Evolutionary conservation across 805 yeast genomes (phyloP).

Genomic region (Cyberlindnera maclurae): DNA sequence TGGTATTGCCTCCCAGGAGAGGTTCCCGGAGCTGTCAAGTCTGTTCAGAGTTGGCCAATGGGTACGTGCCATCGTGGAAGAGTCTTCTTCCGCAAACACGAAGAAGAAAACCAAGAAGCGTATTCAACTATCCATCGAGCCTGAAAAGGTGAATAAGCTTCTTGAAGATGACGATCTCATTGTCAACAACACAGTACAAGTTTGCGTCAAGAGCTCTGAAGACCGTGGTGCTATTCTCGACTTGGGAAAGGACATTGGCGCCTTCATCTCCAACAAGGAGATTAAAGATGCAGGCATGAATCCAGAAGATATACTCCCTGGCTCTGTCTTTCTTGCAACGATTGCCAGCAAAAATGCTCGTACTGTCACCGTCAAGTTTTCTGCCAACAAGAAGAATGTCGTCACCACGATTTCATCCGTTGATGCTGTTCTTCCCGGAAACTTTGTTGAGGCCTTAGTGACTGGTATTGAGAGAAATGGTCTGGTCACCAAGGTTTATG

Average conservation of each 20-base stretch:
- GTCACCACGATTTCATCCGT: conserved; percentile 57
- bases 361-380: conserved; percentile 48
- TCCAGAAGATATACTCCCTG: conserved; percentile 37
- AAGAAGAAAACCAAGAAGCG: conserved; percentile 43
- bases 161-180: conserved; percentile 60
- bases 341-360: conserved; percentile 47
- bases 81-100: conserved; percentile 35
- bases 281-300: conserved; percentile 34
- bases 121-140: conserved; percentile 68
- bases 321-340: conserved; percentile 63
- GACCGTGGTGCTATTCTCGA: conserved; percentile 86
- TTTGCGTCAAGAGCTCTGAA: conserved; percentile 70
- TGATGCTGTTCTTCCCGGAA: conserved; percentile 84
- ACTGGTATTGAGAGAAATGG: conserved; percentile 57
- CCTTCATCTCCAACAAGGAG: conserved; percentile 73
- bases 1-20: conserved; percentile 26
- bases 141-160: conserved; percentile 56
- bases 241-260: conserved; percentile 56
- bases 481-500: conserved; percentile 62
- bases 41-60: conserved; percentile 73
- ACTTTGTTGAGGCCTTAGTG: conserved; percentile 65
- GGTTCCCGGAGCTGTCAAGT: conserved; percentile 48
- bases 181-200: conserved; percentile 64
- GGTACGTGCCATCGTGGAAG: conserved; percentile 74
- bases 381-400: conserved; percentile 40